Evolutionary conservation across 352 stramenopile genomes (phyloP).

Genomic region (Phytophthora citrophthora): DNA sequence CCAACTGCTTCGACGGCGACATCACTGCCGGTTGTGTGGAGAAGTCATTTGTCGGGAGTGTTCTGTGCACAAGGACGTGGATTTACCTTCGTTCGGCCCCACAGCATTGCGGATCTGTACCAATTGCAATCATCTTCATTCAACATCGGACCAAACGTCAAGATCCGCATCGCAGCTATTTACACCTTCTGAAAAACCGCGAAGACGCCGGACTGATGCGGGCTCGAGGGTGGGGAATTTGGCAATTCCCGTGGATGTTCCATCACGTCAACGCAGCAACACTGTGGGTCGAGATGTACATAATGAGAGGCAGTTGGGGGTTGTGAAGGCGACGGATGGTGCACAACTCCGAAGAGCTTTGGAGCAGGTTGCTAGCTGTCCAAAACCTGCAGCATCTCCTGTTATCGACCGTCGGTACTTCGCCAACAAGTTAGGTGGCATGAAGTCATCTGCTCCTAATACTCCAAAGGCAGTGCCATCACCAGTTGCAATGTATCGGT

Average conservation of each 20-base stretch:
- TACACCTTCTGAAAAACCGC: slow-evolving; percentile 19
- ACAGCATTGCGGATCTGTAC: slow-evolving; percentile 75
- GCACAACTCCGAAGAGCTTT: slow-evolving; percentile 6
- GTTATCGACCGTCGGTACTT: slow-evolving; percentile 36
- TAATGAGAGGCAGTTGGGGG: slow-evolving; percentile 3
- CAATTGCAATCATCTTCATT: slow-evolving; percentile 44
- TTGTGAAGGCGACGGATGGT: slow-evolving; percentile 6
- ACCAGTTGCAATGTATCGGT: slow-evolving; percentile 14
- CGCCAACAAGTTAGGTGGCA: slow-evolving; percentile 23
- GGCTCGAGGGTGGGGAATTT: slow-evolving; percentile 10
- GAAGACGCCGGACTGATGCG: slow-evolving; percentile 12
- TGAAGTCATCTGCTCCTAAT: slow-evolving; percentile 15
- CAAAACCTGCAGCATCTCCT: slow-evolving; percentile 24
- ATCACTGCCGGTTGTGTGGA: slow-evolving; percentile 80
- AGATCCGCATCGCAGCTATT: slow-evolving; percentile 14
- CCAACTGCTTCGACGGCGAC: slow-evolving; percentile 63
- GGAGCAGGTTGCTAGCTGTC: slow-evolving; percentile 24
- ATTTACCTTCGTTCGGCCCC: slow-evolving; percentile 67
- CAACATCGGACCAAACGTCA: too few species aligned
- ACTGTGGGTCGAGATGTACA: slow-evolving; percentile 13
- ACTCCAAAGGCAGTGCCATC: slow-evolving; percentile 12
- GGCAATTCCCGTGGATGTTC: slow-evolving; percentile 1
- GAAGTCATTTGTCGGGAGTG: slow-evolving; percentile 82
- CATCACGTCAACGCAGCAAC: slow-evolving; percentile 10
- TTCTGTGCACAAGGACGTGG: slow-evolving; percentile 72